Evolutionary conservation across 2,329 filamentous ascomycete species (phyloP), one percentile per base, ranked within the genome.

Genomic region (Xylariaceae sp.): DNA sequence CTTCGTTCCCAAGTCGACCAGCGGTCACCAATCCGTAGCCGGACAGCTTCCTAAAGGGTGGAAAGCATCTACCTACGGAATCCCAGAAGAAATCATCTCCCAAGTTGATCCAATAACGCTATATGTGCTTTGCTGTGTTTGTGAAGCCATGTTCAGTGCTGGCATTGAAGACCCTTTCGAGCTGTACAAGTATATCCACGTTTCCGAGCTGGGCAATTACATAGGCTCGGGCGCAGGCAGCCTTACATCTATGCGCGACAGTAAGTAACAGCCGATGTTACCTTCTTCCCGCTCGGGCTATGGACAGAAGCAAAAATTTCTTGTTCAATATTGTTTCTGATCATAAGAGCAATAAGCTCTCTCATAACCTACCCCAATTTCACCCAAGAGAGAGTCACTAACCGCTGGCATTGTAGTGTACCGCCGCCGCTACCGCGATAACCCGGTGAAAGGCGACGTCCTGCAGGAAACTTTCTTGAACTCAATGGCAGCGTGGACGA

Each of bases 91-190:
- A 70, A 97, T 99, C 72, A 94, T 99, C 72, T 88, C 88, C 32
- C 94, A 99, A 72, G 94, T 97, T 59, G 94, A 99, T 68, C 94
- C 92, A 5, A 92, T 97, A 62, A 96, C 94, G 1, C 82, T 99
- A 45, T 97, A 91, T 71, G 91, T 97, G 18, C 87, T 99, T 42
- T 92, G 97, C 43, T 95, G 91, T 49, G 95, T 92, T 39, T 92
- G 89, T 1, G 94, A 99, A 74, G 86, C 92, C 54, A 86, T 99
- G 10, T 82, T 97, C 45, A 88, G 91, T 29, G 88, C 91, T 59
- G 94, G 94, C 85, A 92, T 99, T 72, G 97, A 93, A 24, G 94
- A 99, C 71, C 94, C 94, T n/a, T 99, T 97, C 70, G 94, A 99
- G 77, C 97, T 99, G 78, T 99, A 99, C 85, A 92, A 97, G 80